Base-by-base conservation (phyloP, 176 grass and related monocot species). In the Oryza nivara region DNA sequence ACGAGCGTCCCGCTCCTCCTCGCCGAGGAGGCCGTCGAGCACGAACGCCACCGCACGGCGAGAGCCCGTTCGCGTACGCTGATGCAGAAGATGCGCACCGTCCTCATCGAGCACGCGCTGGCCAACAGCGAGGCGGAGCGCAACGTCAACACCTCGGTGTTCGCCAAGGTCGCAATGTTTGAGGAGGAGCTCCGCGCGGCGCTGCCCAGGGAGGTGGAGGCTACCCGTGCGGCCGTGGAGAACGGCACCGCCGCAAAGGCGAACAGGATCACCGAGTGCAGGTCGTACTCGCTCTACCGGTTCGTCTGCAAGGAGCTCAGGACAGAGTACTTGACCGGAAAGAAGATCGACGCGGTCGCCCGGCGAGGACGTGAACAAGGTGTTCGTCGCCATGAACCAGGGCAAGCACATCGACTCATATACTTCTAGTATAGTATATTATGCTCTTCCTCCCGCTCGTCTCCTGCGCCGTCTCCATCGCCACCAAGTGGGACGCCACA, bases 311-410 rank as follows among this genome's bases (percentile, higher is more conserved):
- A 96, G 76, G 94, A 96, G 63, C 85, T 96, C 40, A 66, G 86
- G 15, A 65, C 88, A 0, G 56, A 61, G 60, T 96, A 89, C 68
- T 35, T 96, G 19, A 91, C 94, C 3, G 94, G 91, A 12, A 91
- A 96, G 90, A 95, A 95, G 26, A 26, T 26, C 26, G 82, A 72
- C 84, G 0, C 32, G 80, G 48, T 95, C 93, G 4, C 90, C 93
- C 1, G 93, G 93, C 4, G 93, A 95, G 86, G 90, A 92, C 72
- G 81, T 84, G 48, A 28, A 95, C 85, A 92, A 92, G 88, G 93
- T 95, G 78, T 90, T 94, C 14, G 71, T 86, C 17, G 92, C 92
- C 23, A 90, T 94, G 67, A 92, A 89, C 68, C 6, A 70, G 14
- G 92, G 87, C 35, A 83, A 81, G 78, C 74, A 90, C 69, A 92